Conservation (phyloP, 2,329 filamentous ascomycete species). For the Dothistroma pini region DNA sequence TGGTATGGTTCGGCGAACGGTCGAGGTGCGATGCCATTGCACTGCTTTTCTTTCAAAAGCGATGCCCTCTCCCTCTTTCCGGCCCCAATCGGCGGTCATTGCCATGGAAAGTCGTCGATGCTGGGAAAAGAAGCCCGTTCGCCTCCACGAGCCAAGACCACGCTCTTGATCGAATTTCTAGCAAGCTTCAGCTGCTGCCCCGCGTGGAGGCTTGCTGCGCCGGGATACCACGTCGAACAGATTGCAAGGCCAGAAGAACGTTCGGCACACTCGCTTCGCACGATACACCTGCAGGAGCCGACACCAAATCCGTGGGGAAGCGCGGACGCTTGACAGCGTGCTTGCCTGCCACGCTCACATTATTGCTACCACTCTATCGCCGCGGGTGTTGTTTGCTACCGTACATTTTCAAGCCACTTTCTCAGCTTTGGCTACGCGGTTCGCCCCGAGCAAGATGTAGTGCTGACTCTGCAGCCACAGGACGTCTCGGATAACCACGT, state of each 20-base stretch:
- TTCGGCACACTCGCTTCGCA: not conserved
- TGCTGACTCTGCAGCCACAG: constrained; percentile 1
- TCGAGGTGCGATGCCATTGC: not conserved
- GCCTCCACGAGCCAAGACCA: not conserved
- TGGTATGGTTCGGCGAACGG: too few species aligned
- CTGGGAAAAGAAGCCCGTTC: not conserved
- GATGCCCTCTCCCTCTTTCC: not conserved
- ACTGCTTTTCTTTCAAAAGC: not conserved
- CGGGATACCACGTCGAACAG: not conserved
- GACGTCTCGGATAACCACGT: constrained; percentile 8
- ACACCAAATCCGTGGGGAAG: constrained; percentile 4
- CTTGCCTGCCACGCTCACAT: not conserved
- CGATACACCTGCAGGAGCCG: not conserved
- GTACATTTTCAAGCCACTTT: not conserved
- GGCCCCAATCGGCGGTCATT: not conserved
- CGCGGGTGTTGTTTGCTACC: not conserved
- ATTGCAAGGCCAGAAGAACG: not conserved
- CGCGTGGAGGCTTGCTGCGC: not conserved
- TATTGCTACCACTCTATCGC: not conserved
- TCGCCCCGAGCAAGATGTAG: constrained; percentile 1
- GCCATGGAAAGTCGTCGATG: not conserved
- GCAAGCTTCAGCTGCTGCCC: not conserved
- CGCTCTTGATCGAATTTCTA: not conserved
- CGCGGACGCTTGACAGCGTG: not conserved
- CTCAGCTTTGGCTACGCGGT: constrained; percentile 10